Evolutionary conservation across 2,329 filamentous ascomycete genomes (phyloP).

Genomic region (Dendryphion nanum): DNA sequence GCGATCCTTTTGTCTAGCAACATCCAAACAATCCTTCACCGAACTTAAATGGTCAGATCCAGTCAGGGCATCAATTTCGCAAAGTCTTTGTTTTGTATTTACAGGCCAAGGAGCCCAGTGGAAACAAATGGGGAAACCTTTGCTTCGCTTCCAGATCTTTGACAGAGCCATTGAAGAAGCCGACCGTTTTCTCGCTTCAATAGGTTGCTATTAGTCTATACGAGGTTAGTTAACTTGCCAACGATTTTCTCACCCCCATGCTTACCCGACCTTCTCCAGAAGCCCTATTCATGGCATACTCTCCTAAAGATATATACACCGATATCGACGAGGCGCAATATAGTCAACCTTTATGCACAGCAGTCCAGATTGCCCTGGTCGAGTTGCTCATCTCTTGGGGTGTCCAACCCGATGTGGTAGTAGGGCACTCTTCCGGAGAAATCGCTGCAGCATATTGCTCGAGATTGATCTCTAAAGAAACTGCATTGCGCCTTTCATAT

Average conservation of each 20-base stretch:
- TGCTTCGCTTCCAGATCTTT: conserved; percentile 18
- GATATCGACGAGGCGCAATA: conserved; percentile 4
- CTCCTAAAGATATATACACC: no score
- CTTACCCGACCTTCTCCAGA: neutral
- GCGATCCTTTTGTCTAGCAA: neutral
- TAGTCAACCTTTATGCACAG: conserved; percentile 15
- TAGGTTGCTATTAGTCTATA: neutral
- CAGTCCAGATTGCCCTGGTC: conserved; percentile 18
- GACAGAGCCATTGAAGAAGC: neutral
- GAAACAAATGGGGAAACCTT: conserved; percentile 40
- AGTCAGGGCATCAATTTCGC: neutral
- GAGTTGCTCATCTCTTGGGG: conserved; percentile 11
- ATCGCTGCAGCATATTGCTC: conserved; percentile 22
- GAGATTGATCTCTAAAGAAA: conserved; percentile 4
- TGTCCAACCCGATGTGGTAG: conserved; percentile 11
- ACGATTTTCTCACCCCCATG: neutral
- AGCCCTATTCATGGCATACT: no score
- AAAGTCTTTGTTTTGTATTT: conserved; percentile 32
- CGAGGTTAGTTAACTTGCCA: no score
- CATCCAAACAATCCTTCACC: neutral
- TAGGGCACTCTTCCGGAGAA: conserved; percentile 23
- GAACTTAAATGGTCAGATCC: neutral
- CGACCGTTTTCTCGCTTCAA: neutral
- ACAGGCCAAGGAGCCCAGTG: conserved; percentile 48
- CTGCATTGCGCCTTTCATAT: conserved; percentile 1